A percentile compares a stretch with the other conserved stretches of the same genome.
Conservation (phyloP, 1,139 yeast species). For the Spathaspora sp. region DNA sequence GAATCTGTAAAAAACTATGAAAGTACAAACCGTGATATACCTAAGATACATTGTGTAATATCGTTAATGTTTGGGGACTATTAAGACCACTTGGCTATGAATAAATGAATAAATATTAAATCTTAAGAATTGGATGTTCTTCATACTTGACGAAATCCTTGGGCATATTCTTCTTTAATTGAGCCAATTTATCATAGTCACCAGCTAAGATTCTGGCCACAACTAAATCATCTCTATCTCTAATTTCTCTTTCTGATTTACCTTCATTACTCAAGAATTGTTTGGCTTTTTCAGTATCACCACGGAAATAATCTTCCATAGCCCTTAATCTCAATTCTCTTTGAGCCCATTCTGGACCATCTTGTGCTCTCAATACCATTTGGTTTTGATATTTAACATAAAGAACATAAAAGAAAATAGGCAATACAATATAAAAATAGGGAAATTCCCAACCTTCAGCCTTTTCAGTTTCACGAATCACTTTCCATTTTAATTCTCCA, state of each 20-base stretch:
- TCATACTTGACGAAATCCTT: constrained; percentile 37
- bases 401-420: constrained; percentile 43
- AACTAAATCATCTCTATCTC: constrained; percentile 74
- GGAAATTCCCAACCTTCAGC: constrained; percentile 86
- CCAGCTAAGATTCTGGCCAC: constrained; percentile 83
- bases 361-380: constrained; percentile 41
- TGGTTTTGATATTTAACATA: constrained; percentile 49
- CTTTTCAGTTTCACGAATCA: constrained; percentile 71
- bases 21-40: neutral
- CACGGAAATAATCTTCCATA: constrained; percentile 61
- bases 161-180: constrained; percentile 58
- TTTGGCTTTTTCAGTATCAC: constrained; percentile 59
- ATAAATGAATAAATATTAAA: constrained; percentile 2
- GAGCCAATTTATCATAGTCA: constrained; percentile 78
- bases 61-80: neutral
- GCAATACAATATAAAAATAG: constrained; percentile 73
- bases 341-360: constrained; percentile 76
- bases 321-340: constrained; percentile 83
- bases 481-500: constrained; percentile 79
- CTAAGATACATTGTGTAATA: neutral
- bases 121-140: constrained; percentile 34
- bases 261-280: constrained; percentile 56
- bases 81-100: neutral
- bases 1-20: neutral
- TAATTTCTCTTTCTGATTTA: constrained; percentile 57